Conservation (phyloP, 805 yeast genomes). For the Torulaspora indica region DNA sequence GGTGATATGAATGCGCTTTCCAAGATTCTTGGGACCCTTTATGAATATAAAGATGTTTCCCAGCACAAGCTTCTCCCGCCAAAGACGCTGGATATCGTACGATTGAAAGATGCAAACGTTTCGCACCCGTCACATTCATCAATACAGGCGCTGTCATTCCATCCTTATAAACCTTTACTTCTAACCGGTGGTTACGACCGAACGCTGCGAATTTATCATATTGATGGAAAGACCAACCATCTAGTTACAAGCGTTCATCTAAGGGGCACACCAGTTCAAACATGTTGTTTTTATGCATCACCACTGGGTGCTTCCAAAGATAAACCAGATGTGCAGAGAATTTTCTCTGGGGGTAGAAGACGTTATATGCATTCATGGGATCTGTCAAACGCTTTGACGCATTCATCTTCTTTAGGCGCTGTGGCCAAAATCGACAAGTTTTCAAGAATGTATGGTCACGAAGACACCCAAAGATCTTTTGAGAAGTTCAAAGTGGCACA, state of each 20-base stretch:
- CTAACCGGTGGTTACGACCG: conserved; percentile 91
- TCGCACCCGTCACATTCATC: conserved; percentile 68
- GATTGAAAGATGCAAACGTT: conserved; percentile 82
- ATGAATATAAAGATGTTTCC: conserved; percentile 39
- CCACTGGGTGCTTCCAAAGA: conserved; percentile 11
- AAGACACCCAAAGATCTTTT: conserved; percentile 74
- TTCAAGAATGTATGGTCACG: conserved; percentile 88
- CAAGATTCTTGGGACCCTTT: conserved; percentile 38
- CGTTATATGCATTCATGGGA: conserved; percentile 92
- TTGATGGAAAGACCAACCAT: conserved; percentile 80
- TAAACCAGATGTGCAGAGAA: conserved; percentile 38
- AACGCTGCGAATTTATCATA: conserved; percentile 78
- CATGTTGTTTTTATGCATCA: conserved; percentile 45
- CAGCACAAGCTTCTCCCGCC: conserved; percentile 61
- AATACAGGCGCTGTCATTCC: conserved; percentile 82
- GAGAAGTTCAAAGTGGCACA: conserved; percentile 77
- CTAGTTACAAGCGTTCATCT: conserved; percentile 79
- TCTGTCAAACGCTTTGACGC: conserved; percentile 50
- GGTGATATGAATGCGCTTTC: conserved; percentile 42
- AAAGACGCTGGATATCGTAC: conserved; percentile 63
- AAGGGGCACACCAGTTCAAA: conserved; percentile 72
- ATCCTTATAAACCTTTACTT: conserved; percentile 67
- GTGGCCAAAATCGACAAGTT: conserved; percentile 65
- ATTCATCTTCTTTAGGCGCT: conserved; percentile 13
- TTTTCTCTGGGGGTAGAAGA: conserved; percentile 88